Conservation (phyloP, 2,329 filamentous ascomycete genomes). For the Juglanconis sp. region DNA sequence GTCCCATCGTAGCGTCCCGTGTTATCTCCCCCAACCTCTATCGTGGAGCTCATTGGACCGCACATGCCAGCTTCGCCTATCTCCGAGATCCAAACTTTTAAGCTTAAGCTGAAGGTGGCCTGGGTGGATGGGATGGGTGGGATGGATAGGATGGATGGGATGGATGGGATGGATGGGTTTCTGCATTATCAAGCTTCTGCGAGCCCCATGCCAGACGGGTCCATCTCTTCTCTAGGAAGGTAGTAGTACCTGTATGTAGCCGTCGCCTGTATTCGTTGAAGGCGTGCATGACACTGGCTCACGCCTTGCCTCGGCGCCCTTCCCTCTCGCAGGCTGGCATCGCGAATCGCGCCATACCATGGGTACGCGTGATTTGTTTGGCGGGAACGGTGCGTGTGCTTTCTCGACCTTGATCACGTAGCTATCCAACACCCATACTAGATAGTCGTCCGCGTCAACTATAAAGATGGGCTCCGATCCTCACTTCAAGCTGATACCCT, state of each 20-base stretch:
- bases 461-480: not conserved
- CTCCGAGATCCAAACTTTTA: not conserved
- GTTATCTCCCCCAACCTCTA: not conserved
- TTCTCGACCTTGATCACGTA: not conserved
- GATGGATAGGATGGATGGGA: too few species aligned
- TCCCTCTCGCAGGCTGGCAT: not conserved
- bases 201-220: not conserved
- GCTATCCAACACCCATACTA: not conserved
- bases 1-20: not conserved
- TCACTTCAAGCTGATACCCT: not conserved
- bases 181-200: not conserved
- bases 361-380: not conserved
- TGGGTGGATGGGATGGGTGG: too few species aligned
- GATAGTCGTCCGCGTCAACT: not conserved
- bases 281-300: not conserved
- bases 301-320: too few species aligned
- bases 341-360: not conserved
- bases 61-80: too few species aligned
- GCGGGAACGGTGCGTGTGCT: not conserved
- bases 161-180: not conserved
- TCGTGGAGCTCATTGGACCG: conserved; percentile 1
- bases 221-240: not conserved
- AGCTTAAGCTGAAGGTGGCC: not conserved
- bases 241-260: not conserved
- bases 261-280: not conserved